These are phyloP conservation scores for Cytidiella melzeri DNA, from an alignment of 768 basidiomycete species.

Conservation along the genomic window DNA sequence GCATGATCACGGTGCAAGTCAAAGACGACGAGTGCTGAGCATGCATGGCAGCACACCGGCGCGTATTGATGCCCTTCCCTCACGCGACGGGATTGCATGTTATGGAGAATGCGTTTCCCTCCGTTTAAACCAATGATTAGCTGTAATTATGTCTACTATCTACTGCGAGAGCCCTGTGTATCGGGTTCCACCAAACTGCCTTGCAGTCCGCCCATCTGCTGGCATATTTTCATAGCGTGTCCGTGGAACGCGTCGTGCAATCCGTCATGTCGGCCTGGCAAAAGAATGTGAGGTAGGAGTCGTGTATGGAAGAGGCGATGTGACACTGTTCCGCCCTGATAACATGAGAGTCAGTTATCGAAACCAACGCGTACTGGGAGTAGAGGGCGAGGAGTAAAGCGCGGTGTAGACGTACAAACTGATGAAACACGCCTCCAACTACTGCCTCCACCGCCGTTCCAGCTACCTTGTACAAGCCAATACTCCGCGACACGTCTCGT, in stretches of 20 bases:
- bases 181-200: slow-evolving; percentile 25
- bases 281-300: slow-evolving; percentile 31
- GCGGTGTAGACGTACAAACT: slow-evolving; percentile 68
- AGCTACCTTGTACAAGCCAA: slow-evolving; percentile 72
- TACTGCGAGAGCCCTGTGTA: not conserved
- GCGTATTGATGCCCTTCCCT: too few species aligned
- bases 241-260: slow-evolving; percentile 40
- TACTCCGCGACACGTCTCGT: slow-evolving; percentile 24
- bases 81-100: not conserved
- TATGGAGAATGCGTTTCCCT: not conserved
- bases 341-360: not conserved
- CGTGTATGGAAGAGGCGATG: slow-evolving; percentile 38
- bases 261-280: slow-evolving; percentile 22
- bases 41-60: too few species aligned
- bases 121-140: not conserved
- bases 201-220: slow-evolving; percentile 44
- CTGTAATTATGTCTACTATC: not conserved
- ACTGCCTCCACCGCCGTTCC: slow-evolving; percentile 74
- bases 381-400: not conserved
- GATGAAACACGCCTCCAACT: slow-evolving; percentile 70
- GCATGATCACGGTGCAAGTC: slow-evolving; percentile 16
- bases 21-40: too few species aligned
- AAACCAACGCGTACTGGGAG: not conserved
- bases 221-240: slow-evolving; percentile 37
- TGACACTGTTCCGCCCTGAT: slow-evolving; percentile 34